A percentile compares a stretch with the other conserved stretches of the same genome.
Evolutionary conservation across 768 basidiomycete genomes (phyloP).

Genomic region (Russula olivacea): DNA sequence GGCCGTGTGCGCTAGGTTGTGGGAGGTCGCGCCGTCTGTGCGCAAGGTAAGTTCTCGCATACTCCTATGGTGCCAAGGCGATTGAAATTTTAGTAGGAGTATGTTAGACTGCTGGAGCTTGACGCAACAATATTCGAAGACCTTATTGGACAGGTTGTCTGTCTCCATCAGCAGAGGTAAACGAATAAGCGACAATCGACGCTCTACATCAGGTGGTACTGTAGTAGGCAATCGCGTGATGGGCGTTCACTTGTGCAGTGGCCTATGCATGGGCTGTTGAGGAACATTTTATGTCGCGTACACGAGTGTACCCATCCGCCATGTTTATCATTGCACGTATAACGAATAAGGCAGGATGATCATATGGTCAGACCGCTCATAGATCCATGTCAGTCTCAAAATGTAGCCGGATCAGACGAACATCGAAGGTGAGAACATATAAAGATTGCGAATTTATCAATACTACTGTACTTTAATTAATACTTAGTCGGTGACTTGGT

Average conservation of each 20-base stretch:
- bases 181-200: not conserved
- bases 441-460: not conserved
- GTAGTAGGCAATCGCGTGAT: not conserved
- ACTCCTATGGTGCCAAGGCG: not conserved
- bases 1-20: constrained; percentile 7
- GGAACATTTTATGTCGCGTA: not conserved
- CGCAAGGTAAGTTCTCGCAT: constrained; percentile 5
- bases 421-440: not conserved
- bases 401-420: not conserved
- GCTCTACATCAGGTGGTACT: too few species aligned
- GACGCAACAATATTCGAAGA: constrained; percentile 14
- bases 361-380: not conserved
- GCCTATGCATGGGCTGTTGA: not conserved
- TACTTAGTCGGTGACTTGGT: too few species aligned
- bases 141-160: constrained; percentile 8
- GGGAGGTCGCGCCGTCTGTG: constrained; percentile 10
- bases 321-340: not conserved
- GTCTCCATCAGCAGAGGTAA: not conserved
- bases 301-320: not conserved
- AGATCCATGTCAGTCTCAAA: too few species aligned
- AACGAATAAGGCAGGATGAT: not conserved
- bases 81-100: constrained; percentile 16
- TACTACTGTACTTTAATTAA: too few species aligned
- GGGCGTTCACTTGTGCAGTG: not conserved
- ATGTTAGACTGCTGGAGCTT: constrained; percentile 7